phyloP scores from a whole-genome alignment of 306 rosid genomes.

The Castanea mollissima region DNA sequence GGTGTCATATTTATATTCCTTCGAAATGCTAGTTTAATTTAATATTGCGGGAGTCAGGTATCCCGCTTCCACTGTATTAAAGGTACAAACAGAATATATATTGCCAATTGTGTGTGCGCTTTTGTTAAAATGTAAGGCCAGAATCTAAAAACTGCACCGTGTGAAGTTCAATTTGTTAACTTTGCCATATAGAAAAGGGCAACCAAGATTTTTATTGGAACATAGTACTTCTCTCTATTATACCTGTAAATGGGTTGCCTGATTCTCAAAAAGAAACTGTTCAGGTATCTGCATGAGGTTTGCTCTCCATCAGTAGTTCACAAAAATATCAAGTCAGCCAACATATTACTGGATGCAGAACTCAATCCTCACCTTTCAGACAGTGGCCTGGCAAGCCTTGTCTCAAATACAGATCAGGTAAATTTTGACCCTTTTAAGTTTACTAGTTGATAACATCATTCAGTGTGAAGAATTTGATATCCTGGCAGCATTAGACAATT shows the following conservation, averaged over 20 bases:
- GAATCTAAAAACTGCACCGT: background rate
- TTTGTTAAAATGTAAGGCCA: background rate
- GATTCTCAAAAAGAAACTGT: constrained; percentile 19
- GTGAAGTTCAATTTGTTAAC: background rate
- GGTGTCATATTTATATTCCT: background rate
- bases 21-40: background rate
- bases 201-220: constrained; percentile 3
- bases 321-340: constrained; percentile 81
- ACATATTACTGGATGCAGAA: constrained; percentile 83
- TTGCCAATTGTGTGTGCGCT: background rate
- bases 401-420: constrained; percentile 75
- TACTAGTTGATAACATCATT: background rate
- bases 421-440: constrained; percentile 7
- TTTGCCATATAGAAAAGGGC: background rate
- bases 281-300: constrained; percentile 94
- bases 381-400: constrained; percentile 74
- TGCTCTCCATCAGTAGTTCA: constrained; percentile 96
- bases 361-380: constrained; percentile 94
- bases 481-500: background rate
- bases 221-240: background rate
- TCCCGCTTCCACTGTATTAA: background rate
- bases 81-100: background rate
- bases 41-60: background rate
- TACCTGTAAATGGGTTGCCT: constrained; percentile 11
- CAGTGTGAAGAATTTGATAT: background rate